Evolutionary conservation across 805 yeast genomes (phyloP).

Genomic region (Yarrowia bubula): DNA sequence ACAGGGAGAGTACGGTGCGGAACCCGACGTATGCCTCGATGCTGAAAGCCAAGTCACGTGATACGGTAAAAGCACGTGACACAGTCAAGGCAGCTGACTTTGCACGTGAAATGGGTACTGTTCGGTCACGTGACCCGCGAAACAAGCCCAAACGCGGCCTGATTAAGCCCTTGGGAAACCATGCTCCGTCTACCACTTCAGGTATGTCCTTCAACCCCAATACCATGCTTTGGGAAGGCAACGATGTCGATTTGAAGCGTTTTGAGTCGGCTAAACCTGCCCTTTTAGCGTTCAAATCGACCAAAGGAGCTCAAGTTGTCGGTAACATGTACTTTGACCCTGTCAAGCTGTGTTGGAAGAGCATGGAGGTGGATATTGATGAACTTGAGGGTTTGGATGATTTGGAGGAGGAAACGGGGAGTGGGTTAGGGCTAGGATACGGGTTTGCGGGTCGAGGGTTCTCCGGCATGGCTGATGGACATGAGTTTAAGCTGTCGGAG

Average conservation of each 20-base stretch:
- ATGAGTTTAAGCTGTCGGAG: slow-evolving; percentile 38
- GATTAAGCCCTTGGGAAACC: background rate
- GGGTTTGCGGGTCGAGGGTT: slow-evolving; percentile 25
- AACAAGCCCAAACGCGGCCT: background rate
- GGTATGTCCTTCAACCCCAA: slow-evolving; percentile 54
- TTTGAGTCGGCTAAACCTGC: slow-evolving; percentile 47
- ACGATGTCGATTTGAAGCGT: slow-evolving; percentile 53
- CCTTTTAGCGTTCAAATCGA: slow-evolving; percentile 36
- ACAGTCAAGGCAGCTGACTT: background rate
- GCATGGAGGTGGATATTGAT: slow-evolving; percentile 40
- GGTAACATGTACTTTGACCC: slow-evolving; percentile 62
- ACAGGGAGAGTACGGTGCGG: slow-evolving; percentile 8
- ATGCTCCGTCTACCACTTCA: background rate
- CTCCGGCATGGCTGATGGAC: slow-evolving; percentile 30
- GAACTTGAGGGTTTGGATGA: slow-evolving; percentile 53
- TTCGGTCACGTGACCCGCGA: background rate
- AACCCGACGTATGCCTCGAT: slow-evolving; percentile 1
- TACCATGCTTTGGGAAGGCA: slow-evolving; percentile 61
- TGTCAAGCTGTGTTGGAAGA: slow-evolving; percentile 59
- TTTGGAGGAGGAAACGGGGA: slow-evolving; percentile 33
- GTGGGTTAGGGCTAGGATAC: too few relatives aligned
- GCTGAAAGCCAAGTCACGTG: slow-evolving; percentile 5
- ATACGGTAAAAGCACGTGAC: background rate
- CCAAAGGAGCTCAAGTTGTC: slow-evolving; percentile 44
- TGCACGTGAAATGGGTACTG: background rate